Evolutionary conservation across 2,329 filamentous ascomycete genomes (phyloP), one percentile per base, ranked within the genome.

Genomic region (Blastomyces gilchristii): DNA sequence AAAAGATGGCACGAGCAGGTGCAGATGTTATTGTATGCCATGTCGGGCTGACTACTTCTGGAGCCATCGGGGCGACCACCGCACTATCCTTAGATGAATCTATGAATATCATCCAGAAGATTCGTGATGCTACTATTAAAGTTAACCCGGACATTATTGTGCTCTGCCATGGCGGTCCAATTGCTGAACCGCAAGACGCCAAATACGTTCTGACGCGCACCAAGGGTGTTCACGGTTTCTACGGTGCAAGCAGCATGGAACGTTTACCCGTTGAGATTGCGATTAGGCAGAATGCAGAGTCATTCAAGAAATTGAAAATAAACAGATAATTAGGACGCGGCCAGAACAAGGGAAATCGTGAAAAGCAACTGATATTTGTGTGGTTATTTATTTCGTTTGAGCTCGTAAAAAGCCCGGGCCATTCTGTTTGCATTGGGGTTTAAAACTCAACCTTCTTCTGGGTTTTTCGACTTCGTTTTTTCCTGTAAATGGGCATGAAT

Each of bases 191-290:
- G 0, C 75, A 83, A 57, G 85, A 89, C 71, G 86, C 86, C 0
- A 76, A 82, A 66, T 87, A 84, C 70, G 81, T 89, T 11, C 76
- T 89, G 39, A 77, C 77, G 28, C 75, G 81, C 67, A 86, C 84
- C 0, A 80, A 78, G 49, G 86, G 86, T 0, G 76, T 89, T n/a
- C 85, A 89, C 74, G 87, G 87, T 0, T 89, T 90, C 72, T 89
- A 85, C 68, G 87, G 87, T 0, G 87, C 87, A 12, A 88, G 85
- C 65, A 85, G 83, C 62, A 87, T 89, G 83, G 87, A 89, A 73
- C 76, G 86, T 53, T 73, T 89, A 65, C 86, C 87, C 0, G 86
- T 89, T 12, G 87, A 89, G 70, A 76, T 81, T 64, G 86, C 87
- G 0, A 87, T 89, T 63, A 83, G 79, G 59, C 78, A 80, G 60